These are phyloP conservation scores for Podaxis sp. DNA, from an alignment of 768 basidiomycete genomes.

Conservation along the genomic window DNA sequence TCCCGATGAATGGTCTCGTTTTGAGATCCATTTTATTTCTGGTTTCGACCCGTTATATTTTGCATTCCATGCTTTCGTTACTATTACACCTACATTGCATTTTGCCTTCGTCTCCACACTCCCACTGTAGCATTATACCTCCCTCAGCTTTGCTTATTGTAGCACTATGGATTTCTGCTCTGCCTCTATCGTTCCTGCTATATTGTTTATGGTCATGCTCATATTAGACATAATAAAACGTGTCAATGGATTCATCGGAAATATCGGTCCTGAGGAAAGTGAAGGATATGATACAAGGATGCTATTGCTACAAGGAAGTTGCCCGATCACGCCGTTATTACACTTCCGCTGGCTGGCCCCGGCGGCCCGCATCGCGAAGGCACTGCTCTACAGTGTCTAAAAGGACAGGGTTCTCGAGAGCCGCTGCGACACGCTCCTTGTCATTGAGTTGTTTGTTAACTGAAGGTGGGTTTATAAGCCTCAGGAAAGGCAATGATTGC, in stretches of 20 bases:
- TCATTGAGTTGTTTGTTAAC: constrained; percentile 99
- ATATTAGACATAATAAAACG: background rate
- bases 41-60: constrained; percentile 13
- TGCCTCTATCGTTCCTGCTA: background rate
- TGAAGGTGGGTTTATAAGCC: constrained; percentile 26
- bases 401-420: constrained; percentile 87
- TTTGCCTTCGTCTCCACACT: constrained; percentile 17
- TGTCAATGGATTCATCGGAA: background rate
- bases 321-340: background rate
- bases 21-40: constrained; percentile 8
- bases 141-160: background rate
- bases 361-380: constrained; percentile 34
- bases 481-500: background rate
- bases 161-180: constrained; percentile 11
- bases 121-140: constrained; percentile 12
- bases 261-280: background rate
- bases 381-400: constrained; percentile 83
- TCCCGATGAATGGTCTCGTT: background rate
- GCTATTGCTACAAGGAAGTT: background rate
- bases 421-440: constrained; percentile 97
- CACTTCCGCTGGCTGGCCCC: constrained; percentile 21
- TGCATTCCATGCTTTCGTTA: constrained; percentile 15
- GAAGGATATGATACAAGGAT: background rate
- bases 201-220: background rate
- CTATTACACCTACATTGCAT: constrained; percentile 14